A percentile compares a stretch with the other conserved stretches of the same genome.
phyloP scores from a whole-genome alignment of 192 early-diverging fungal species.

The Cetraspora pellucida region DNA sequence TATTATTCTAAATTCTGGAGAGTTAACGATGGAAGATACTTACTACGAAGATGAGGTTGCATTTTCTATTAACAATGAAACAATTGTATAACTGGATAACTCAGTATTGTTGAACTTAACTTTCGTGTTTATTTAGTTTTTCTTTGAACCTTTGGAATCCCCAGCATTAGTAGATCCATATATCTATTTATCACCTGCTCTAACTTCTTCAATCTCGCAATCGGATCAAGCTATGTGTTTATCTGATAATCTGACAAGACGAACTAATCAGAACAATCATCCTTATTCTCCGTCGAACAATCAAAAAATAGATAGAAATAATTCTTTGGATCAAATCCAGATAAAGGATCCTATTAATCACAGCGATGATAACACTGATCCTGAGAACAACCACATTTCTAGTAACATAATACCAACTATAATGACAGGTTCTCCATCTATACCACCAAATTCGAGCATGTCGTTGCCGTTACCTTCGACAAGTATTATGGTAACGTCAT shows the following conservation, averaged over 20 bases:
- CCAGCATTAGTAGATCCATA: background rate
- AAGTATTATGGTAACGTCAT: background rate
- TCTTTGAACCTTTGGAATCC: background rate
- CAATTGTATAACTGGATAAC: background rate
- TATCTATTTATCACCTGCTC: background rate
- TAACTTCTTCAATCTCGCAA: conserved; percentile 6
- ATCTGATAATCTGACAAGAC: background rate
- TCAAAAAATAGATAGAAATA: too few species aligned
- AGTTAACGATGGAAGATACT: background rate
- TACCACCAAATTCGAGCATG: background rate
- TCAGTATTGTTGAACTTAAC: background rate
- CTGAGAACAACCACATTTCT: too few species aligned
- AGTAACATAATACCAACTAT: background rate
- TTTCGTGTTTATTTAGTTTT: background rate
- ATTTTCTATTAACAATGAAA: background rate
- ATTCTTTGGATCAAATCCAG: too few species aligned
- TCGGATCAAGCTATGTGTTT: background rate
- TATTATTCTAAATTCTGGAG: background rate
- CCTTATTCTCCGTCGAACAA: background rate
- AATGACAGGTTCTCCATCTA: background rate
- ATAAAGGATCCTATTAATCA: too few species aligned
- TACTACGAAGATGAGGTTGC: background rate
- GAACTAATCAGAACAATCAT: background rate
- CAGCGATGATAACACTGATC: too few species aligned
- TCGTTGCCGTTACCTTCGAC: background rate